These are phyloP conservation scores for Calocybe indica DNA, from an alignment of 768 basidiomycete species.

Conservation along the genomic window DNA sequence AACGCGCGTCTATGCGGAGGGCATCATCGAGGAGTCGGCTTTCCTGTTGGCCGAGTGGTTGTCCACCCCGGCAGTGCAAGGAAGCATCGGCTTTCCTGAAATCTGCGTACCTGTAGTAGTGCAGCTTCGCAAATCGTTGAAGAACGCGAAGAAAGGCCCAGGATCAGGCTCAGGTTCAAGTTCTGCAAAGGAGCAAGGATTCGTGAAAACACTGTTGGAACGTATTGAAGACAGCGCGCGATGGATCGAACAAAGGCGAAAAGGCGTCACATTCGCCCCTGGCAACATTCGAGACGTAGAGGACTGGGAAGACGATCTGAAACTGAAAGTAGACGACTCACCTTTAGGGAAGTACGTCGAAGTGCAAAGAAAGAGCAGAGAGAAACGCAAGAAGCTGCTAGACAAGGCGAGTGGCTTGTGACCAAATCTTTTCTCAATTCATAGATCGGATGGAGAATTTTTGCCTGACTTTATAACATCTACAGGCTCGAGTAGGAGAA, in stretches of 20 bases:
- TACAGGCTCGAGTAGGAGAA: slow-evolving; percentile 64
- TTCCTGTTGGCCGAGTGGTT: slow-evolving; percentile 84
- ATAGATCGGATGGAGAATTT: slow-evolving; percentile 2
- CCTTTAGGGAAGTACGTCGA: slow-evolving; percentile 81
- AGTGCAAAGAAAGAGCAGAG: slow-evolving; percentile 75
- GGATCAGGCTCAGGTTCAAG: slow-evolving; percentile 20
- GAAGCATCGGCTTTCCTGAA: slow-evolving; percentile 92
- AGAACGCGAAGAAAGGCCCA: slow-evolving; percentile 31
- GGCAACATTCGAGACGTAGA: slow-evolving; percentile 63
- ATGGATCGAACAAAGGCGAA: slow-evolving; percentile 73
- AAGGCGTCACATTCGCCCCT: slow-evolving; percentile 70
- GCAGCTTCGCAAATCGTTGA: slow-evolving; percentile 67
- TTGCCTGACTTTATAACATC: slow-evolving; percentile 10
- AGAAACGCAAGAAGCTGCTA: slow-evolving; percentile 60
- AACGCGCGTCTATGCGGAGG: slow-evolving; percentile 82
- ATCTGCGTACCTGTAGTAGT: slow-evolving; percentile 74
- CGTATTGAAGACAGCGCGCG: slow-evolving; percentile 77
- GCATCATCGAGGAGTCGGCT: slow-evolving; percentile 72
- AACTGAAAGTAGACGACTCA: slow-evolving; percentile 53
- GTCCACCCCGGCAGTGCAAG: slow-evolving; percentile 60
- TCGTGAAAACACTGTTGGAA: slow-evolving; percentile 77
- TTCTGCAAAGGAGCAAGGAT: slow-evolving; percentile 49
- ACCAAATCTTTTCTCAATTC: background rate
- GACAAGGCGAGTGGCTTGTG: slow-evolving; percentile 54
- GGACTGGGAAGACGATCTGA: slow-evolving; percentile 62